A percentile compares a stretch with the other conserved stretches of the same genome.
These are phyloP conservation scores for Syzygium syzygioides DNA, from an alignment of 441 rosid species.

Conservation along the genomic window DNA sequence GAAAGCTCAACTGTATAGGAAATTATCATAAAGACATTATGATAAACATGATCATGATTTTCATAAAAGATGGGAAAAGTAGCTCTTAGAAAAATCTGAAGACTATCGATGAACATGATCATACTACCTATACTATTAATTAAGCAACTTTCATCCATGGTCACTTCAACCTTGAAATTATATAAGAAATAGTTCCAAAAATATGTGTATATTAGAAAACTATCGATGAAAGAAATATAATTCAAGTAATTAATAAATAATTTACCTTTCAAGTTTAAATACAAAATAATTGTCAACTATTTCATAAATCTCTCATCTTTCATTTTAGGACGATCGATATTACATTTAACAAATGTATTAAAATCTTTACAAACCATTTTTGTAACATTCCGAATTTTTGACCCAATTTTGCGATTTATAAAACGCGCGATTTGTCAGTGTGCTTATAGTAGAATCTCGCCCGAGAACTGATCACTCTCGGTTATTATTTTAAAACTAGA, in stretches of 20 bases:
- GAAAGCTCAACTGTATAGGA: neutral
- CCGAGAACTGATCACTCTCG: too few relatives aligned
- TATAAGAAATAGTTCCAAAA: neutral
- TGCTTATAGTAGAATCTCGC: too few relatives aligned
- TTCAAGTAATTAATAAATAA: neutral
- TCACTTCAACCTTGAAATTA: neutral
- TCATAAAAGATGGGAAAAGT: neutral
- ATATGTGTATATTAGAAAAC: neutral
- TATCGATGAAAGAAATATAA: neutral
- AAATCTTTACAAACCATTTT: neutral
- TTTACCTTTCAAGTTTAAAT: neutral
- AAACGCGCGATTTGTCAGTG: too few relatives aligned
- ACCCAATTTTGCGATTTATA: too few relatives aligned
- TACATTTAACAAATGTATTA: neutral
- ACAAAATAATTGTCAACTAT: neutral
- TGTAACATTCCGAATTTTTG: too few relatives aligned
- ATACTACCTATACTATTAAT: neutral
- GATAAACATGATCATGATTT: neutral
- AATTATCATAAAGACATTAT: neutral
- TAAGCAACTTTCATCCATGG: neutral
- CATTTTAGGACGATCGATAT: neutral
- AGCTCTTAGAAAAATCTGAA: neutral
- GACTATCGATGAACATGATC: neutral
- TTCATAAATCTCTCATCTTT: neutral
- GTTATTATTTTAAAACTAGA: too few relatives aligned